These are phyloP conservation scores for Penicillium alfredii DNA, from an alignment of 495 filamentous ascomycete genomes.

Conservation along the genomic window DNA sequence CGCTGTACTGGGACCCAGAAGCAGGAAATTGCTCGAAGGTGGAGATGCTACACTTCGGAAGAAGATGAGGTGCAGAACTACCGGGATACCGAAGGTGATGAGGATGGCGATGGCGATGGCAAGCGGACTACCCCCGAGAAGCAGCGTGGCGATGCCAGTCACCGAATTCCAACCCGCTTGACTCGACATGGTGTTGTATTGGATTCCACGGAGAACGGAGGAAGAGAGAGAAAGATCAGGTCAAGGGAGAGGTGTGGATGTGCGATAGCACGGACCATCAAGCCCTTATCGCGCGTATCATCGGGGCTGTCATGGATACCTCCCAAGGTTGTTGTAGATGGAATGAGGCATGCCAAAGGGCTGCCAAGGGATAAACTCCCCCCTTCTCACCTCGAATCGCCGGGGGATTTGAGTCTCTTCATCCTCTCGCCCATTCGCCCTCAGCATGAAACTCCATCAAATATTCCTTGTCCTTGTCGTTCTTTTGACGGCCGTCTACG, in stretches of 20 bases:
- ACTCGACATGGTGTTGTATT: constrained; percentile 23
- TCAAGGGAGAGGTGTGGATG: background rate
- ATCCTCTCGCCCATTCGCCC: constrained; percentile 4
- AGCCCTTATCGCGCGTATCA: background rate
- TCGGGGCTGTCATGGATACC: too few species aligned
- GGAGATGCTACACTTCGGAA: constrained; percentile 59
- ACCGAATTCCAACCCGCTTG: constrained; percentile 33
- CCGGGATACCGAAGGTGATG: constrained; percentile 64
- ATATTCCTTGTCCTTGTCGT: constrained; percentile 36
- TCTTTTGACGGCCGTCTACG: constrained; percentile 40
- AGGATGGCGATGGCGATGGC: constrained; percentile 60
- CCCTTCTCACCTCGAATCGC: constrained; percentile 1
- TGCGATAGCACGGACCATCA: constrained; percentile 20
- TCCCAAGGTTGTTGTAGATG: too few species aligned
- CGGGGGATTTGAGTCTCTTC: constrained; percentile 3
- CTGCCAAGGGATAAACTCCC: constrained; percentile 3
- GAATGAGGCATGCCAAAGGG: constrained; percentile 10
- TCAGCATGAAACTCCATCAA: constrained; percentile 32
- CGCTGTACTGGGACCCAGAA: constrained; percentile 75
- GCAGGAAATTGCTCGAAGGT: constrained; percentile 71
- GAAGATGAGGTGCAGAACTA: constrained; percentile 72
- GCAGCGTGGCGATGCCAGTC: constrained; percentile 32
- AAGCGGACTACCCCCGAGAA: constrained; percentile 39
- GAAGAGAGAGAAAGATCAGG: constrained; percentile 1
- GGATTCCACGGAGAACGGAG: constrained; percentile 1